A percentile compares a stretch with the other conserved stretches of the same genome.
These are phyloP conservation scores for Pistacia vera DNA, from an alignment of 345 rosid genomes.

Conservation along the genomic window DNA sequence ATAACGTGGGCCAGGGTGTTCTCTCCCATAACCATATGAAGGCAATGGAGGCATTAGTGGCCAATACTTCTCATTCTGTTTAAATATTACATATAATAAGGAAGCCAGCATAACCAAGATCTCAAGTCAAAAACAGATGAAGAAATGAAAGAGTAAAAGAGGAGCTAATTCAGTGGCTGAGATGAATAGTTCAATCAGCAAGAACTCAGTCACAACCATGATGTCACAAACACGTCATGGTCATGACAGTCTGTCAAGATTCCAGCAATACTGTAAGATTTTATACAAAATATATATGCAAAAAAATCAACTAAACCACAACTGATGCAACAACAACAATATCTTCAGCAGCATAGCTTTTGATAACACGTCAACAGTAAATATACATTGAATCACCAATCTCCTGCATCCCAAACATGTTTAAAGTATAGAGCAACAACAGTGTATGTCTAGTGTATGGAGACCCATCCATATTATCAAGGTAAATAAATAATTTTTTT, in stretches of 20 bases:
- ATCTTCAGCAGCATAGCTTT: too few species aligned
- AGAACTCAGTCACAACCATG: neutral
- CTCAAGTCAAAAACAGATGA: neutral
- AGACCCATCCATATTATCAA: neutral
- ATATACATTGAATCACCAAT: too few species aligned
- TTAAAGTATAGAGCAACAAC: neutral
- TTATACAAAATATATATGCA: neutral
- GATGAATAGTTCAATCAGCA: neutral
- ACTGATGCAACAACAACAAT: too few species aligned
- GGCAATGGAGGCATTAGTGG: slow-evolving; percentile 65
- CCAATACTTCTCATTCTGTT: slow-evolving; percentile 63
- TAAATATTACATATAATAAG: slow-evolving; percentile 5
- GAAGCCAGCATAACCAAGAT: neutral
- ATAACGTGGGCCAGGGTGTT: slow-evolving; percentile 67
- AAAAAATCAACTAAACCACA: neutral
- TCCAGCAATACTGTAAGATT: neutral
- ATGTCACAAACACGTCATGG: neutral
- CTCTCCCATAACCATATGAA: slow-evolving; percentile 69
- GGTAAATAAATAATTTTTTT: neutral
- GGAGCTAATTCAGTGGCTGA: neutral
- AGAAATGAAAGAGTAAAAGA: neutral
- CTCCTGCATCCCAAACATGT: too few species aligned
- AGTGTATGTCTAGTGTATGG: neutral
- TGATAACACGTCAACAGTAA: too few species aligned
- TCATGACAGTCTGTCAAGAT: neutral